Conservation (phyloP, 352 stramenopile species). For the Phytopythium boreale region DNA sequence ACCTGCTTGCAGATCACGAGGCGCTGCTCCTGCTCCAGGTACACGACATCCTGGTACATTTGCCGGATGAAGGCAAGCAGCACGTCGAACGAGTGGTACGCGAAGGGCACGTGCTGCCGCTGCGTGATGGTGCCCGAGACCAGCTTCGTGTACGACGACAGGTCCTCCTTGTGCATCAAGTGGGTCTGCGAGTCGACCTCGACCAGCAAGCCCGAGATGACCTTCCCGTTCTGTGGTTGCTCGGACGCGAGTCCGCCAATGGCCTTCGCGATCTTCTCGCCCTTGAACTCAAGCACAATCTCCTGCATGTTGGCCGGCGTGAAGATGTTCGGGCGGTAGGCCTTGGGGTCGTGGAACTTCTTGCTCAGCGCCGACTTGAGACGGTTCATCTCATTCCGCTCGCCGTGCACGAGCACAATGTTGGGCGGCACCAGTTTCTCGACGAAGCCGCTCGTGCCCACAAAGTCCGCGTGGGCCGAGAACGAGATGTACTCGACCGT, state of each 20-base stretch:
- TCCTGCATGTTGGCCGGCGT: constrained; percentile 87
- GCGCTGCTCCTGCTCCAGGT: constrained; percentile 50
- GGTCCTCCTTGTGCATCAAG: constrained; percentile 81
- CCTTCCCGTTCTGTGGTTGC: constrained; percentile 71
- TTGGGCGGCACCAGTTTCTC: constrained; percentile 91
- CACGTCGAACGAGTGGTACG: constrained; percentile 76
- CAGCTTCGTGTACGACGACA: constrained; percentile 86
- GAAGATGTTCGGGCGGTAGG: constrained; percentile 79
- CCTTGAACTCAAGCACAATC: constrained; percentile 86
- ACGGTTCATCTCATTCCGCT: constrained; percentile 97
- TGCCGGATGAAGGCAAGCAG: constrained; percentile 75
- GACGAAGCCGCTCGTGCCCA: constrained; percentile 96
- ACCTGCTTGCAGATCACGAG: constrained; percentile 75
- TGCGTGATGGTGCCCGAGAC: constrained; percentile 79
- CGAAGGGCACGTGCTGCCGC: constrained; percentile 83
- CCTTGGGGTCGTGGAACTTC: constrained; percentile 88
- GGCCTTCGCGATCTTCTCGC: constrained; percentile 86
- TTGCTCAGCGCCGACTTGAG: constrained; percentile 92
- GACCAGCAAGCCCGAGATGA: constrained; percentile 81
- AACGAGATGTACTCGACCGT: constrained; percentile 98
- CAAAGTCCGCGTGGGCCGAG: constrained; percentile 97
- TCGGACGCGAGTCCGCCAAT: constrained; percentile 71
- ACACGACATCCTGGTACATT: constrained; percentile 78
- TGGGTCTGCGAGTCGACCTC: constrained; percentile 85
- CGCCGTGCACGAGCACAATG: constrained; percentile 96